Base-by-base conservation (phyloP, 768 basidiomycete species). In the Lactarius indigo region DNA sequence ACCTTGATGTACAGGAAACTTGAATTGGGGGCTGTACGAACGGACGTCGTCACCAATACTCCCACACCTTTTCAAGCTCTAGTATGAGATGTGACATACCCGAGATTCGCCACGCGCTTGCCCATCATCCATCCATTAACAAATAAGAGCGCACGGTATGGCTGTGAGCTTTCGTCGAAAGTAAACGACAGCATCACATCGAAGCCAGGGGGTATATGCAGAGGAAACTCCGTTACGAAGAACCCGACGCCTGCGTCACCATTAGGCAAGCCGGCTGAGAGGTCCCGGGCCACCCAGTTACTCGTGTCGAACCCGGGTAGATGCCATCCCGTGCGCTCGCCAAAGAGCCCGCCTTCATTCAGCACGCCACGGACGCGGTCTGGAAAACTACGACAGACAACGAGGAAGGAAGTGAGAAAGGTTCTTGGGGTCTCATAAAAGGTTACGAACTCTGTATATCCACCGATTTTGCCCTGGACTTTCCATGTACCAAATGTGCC, bases 101-200 rank as follows among this genome's bases (percentile, higher is more conserved):
- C 77, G 26, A 75, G 70, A 57, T 75, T 77, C 10, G 74, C 75
- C 4, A 75, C 76, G 3, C 77, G 73, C 73, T 92, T 93, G 10
- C 92, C 92, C 85, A 91, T 91, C 85, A 89, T 88, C 92, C 92
- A 94, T 15, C 92, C 92, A 71, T 94, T 93, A 23, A 94, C 88
- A 65, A 90, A 93, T 50, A 94, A 70, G 54, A 85, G 79, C 3
- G 87, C 86, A 18, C 91, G 83, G 72, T 92, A 93, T 28, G 89
- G 82, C 71, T 89, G 86, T 5, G 81, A 81, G 7, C 79, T 72
- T 57, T 87, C 82, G 57, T 86, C 83, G 73, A 92, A 93, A 1
- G 81, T 84, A 73, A 93, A 91, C 17, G 88, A 89, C 70, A 93
- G 77, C 68, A 84, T 84, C 5, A 85, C 82, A 71, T 94, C 92